These are phyloP conservation scores for Thamnidium elegans DNA, from an alignment of 192 early-diverging fungal genomes.

Conservation along the genomic window DNA sequence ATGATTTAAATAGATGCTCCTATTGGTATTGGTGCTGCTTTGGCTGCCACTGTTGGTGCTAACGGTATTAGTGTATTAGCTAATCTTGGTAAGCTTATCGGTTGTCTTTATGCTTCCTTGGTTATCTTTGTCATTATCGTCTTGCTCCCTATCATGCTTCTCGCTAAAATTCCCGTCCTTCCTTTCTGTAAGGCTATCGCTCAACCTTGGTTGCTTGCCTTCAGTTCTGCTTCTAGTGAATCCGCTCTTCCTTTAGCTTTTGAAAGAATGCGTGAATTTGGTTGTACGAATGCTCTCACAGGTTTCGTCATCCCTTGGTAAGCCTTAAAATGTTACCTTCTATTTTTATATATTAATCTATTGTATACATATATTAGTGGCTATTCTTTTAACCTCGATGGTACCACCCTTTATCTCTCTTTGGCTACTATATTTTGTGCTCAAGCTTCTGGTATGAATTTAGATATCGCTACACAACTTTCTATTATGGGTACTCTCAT, in stretches of 20 bases:
- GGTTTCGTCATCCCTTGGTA: constrained; percentile 59
- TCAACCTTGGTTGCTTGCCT: constrained; percentile 66
- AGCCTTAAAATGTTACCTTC: background rate
- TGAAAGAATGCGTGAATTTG: constrained; percentile 64
- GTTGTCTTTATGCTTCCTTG: constrained; percentile 56
- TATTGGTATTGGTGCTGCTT: constrained; percentile 59
- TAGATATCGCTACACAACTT: constrained; percentile 57
- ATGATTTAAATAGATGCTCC: constrained; percentile 44
- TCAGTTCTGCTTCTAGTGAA: constrained; percentile 69
- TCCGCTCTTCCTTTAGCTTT: constrained; percentile 67
- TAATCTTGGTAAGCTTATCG: constrained; percentile 63
- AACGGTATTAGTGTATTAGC: constrained; percentile 57
- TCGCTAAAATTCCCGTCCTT: constrained; percentile 49
- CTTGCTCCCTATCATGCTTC: constrained; percentile 55
- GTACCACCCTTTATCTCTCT: constrained; percentile 67
- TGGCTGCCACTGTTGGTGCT: constrained; percentile 54
- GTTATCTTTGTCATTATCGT: constrained; percentile 54
- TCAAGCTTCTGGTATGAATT: constrained; percentile 51
- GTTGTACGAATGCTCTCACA: constrained; percentile 61
- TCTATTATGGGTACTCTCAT: constrained; percentile 63
- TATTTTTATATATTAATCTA: background rate
- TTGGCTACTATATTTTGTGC: constrained; percentile 65
- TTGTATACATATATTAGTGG: constrained; percentile 39
- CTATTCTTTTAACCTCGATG: constrained; percentile 77
- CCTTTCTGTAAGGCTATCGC: constrained; percentile 46